phyloP scores from a whole-genome alignment of 345 rosid genomes.

The Aquilaria malaccensis region DNA sequence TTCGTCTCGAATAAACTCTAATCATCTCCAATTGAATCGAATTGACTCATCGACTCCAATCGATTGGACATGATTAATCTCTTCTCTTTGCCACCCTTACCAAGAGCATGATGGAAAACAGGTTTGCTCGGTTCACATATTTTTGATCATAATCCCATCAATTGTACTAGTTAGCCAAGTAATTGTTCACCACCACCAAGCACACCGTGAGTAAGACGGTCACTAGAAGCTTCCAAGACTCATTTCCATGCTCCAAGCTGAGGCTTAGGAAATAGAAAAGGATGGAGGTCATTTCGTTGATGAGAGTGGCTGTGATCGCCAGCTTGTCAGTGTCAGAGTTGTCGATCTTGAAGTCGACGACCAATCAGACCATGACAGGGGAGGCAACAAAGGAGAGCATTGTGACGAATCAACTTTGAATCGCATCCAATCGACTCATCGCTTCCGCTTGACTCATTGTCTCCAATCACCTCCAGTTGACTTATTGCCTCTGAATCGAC shows the following conservation, averaged over 20 bases:
- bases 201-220: slow-evolving; percentile 26
- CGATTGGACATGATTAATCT: too few species aligned
- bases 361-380: slow-evolving; percentile 52
- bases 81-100: slow-evolving; percentile 13
- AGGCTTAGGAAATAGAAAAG: slow-evolving; percentile 22
- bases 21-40: too few species aligned
- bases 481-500: too few species aligned
- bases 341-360: slow-evolving; percentile 58
- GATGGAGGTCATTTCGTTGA: slow-evolving; percentile 49
- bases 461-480: too few species aligned
- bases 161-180: slow-evolving; percentile 50
- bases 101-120: slow-evolving; percentile 35
- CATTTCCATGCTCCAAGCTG: neutral
- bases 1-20: too few species aligned
- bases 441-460: too few species aligned
- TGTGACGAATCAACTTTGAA: slow-evolving; percentile 8
- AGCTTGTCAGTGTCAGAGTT: slow-evolving; percentile 62
- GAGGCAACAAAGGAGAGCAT: slow-evolving; percentile 53
- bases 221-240: slow-evolving; percentile 16
- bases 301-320: slow-evolving; percentile 42
- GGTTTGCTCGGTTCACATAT: slow-evolving; percentile 49
- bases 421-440: too few species aligned
- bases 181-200: slow-evolving; percentile 31
- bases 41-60: too few species aligned
- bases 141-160: slow-evolving; percentile 47